Evolutionary conservation across 345 rosid species (phyloP).

Genomic region (Trapa incisa): DNA sequence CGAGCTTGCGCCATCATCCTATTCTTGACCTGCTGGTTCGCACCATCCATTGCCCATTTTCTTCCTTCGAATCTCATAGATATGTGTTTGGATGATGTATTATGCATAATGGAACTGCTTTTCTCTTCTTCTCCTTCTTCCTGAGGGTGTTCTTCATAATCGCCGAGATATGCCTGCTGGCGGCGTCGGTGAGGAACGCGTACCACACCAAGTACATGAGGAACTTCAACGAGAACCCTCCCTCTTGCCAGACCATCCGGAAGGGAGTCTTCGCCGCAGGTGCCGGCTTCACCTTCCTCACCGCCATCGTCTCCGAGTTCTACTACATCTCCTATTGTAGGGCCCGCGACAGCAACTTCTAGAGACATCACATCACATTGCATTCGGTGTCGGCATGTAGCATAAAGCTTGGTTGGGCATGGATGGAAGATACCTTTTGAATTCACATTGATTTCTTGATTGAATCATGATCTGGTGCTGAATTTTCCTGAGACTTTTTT

Average conservation of each 20-base stretch:
- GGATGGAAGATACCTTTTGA: background rate
- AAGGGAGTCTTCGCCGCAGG: conserved; percentile 83
- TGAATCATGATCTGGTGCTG: no score
- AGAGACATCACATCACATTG: background rate
- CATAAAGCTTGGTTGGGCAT: background rate
- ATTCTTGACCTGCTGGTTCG: conserved; percentile 67
- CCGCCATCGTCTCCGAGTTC: conserved; percentile 66
- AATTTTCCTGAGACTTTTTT: no score
- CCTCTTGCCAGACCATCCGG: conserved; percentile 47
- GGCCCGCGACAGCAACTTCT: conserved; percentile 13
- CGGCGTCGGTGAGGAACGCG: conserved; percentile 72
- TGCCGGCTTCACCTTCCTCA: conserved; percentile 70
- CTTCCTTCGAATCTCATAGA: no score
- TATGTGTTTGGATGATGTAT: background rate
- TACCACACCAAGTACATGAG: conserved; percentile 67
- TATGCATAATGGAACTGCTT: background rate
- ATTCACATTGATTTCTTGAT: no score
- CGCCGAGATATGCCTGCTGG: conserved; percentile 78
- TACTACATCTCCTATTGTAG: conserved; percentile 57
- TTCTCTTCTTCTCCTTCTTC: background rate
- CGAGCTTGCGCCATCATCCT: conserved; percentile 68
- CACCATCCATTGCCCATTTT: background rate
- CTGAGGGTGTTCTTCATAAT: conserved; percentile 72
- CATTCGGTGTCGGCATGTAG: background rate
- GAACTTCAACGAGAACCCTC: conserved; percentile 14